Percentiles rank a stretch among this genome's conserved stretches.
Conservation (phyloP, 208 protist genomes). For the Porcisia hertigi region DNA sequence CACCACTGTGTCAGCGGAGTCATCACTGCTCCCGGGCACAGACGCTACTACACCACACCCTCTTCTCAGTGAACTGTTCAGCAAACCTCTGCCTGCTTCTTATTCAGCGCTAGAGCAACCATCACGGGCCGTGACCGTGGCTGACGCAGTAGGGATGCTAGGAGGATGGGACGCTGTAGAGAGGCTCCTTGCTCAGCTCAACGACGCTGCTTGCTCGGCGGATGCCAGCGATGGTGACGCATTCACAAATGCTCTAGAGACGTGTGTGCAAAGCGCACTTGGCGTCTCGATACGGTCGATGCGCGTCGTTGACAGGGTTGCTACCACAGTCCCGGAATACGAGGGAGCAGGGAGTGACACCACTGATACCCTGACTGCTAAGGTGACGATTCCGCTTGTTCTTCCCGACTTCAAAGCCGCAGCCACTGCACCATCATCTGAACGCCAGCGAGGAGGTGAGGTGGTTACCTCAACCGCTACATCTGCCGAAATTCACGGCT, state of each 20-base stretch:
- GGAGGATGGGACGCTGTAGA: conserved; percentile 18
- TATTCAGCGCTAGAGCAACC: neutral
- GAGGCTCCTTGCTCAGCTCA: conserved; percentile 10
- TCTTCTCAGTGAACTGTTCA: conserved; percentile 2
- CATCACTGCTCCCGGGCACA: neutral
- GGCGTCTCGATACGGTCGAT: neutral
- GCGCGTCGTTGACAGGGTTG: neutral
- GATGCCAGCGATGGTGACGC: neutral
- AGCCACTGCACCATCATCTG: neutral
- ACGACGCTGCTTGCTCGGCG: neutral
- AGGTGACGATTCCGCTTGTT: neutral
- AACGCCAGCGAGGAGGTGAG: neutral
- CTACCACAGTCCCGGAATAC: neutral
- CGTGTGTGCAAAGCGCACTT: neutral
- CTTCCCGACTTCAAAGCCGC: neutral
- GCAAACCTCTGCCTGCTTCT: neutral
- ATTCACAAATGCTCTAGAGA: neutral
- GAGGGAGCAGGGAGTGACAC: neutral
- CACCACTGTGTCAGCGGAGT: neutral
- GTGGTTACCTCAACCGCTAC: neutral
- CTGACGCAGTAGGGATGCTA: conserved; percentile 13
- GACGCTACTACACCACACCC: neutral
- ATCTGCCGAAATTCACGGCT: neutral
- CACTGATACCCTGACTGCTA: neutral
- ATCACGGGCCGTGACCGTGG: neutral